A percentile compares a stretch with the other conserved stretches of the same genome.
These are phyloP conservation scores for Ogataea ganodermae DNA, from an alignment of 805 yeast species.

Conservation along the genomic window DNA sequence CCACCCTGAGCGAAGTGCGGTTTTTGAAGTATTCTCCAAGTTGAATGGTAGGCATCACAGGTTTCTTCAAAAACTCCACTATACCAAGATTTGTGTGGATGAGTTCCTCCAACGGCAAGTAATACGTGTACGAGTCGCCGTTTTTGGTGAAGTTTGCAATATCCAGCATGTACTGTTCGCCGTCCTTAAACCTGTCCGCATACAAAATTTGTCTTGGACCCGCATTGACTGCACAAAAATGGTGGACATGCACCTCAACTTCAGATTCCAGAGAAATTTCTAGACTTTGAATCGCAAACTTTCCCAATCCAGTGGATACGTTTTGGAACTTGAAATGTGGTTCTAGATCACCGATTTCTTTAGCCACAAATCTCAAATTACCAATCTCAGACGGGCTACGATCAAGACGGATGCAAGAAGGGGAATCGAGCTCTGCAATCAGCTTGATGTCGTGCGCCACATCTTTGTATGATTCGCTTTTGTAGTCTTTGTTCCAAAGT, in stretches of 20 bases:
- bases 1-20: background rate
- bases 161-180: conserved; percentile 16
- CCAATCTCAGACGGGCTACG: conserved; percentile 9
- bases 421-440: conserved; percentile 6
- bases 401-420: conserved; percentile 2
- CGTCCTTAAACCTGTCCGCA: conserved; percentile 7
- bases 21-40: background rate
- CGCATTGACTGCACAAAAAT: conserved; percentile 1
- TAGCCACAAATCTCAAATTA: background rate
- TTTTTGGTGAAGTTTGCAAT: conserved; percentile 11
- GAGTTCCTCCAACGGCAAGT: background rate
- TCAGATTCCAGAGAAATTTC: conserved; percentile 8
- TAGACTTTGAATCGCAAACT: conserved; percentile 12
- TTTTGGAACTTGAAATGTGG: conserved; percentile 12
- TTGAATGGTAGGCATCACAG: background rate
- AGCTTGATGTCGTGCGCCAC: conserved; percentile 16
- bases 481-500: conserved; percentile 13
- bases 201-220: conserved; percentile 10
- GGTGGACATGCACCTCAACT: conserved; percentile 10
- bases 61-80: background rate
- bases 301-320: conserved; percentile 20
- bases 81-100: background rate
- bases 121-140: background rate
- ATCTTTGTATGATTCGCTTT: conserved; percentile 4
- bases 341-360: background rate